These are phyloP conservation scores for Hyphochytrium catenoides DNA, from an alignment of 352 stramenopile genomes.

Conservation along the genomic window DNA sequence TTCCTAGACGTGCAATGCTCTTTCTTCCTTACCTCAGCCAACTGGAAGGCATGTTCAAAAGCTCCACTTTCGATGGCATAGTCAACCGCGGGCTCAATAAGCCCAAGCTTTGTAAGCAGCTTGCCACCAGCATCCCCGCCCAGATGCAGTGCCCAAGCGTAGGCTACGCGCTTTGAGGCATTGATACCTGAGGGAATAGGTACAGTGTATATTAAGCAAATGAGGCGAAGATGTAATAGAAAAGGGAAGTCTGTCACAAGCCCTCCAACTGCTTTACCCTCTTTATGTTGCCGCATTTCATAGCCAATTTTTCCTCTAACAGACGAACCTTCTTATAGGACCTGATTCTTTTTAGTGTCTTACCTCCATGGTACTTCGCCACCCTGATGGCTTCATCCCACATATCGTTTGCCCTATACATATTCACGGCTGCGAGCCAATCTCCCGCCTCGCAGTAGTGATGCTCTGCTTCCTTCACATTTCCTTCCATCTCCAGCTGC, in stretches of 20 bases:
- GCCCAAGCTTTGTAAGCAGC: slow-evolving; percentile 60
- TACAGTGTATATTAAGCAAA: not conserved
- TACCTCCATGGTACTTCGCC: slow-evolving; percentile 69
- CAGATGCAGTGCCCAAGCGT: slow-evolving; percentile 71
- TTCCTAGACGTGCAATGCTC: too few relatives aligned
- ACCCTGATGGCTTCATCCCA: slow-evolving; percentile 84
- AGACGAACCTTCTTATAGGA: too few relatives aligned
- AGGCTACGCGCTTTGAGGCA: slow-evolving; percentile 73
- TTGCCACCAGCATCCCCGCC: slow-evolving; percentile 67
- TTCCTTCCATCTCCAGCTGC: slow-evolving; percentile 73
- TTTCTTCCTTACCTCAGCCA: too few relatives aligned
- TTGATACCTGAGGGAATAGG: slow-evolving; percentile 18
- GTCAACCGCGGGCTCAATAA: slow-evolving; percentile 79
- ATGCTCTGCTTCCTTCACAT: slow-evolving; percentile 74
- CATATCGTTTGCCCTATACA: slow-evolving; percentile 79
- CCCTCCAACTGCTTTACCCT: too few relatives aligned
- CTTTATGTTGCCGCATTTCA: too few relatives aligned
- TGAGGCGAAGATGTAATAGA: not conserved
- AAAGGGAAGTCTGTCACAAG: too few relatives aligned
- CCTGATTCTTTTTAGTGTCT: slow-evolving; percentile 1
- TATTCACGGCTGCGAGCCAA: slow-evolving; percentile 76
- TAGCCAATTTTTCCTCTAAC: too few relatives aligned
- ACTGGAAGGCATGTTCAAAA: slow-evolving; percentile 76
- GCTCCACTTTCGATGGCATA: slow-evolving; percentile 71
- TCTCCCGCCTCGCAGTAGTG: slow-evolving; percentile 71